phyloP scores from a whole-genome alignment of 176 grass and related monocot species.

The Carex littledalei region DNA sequence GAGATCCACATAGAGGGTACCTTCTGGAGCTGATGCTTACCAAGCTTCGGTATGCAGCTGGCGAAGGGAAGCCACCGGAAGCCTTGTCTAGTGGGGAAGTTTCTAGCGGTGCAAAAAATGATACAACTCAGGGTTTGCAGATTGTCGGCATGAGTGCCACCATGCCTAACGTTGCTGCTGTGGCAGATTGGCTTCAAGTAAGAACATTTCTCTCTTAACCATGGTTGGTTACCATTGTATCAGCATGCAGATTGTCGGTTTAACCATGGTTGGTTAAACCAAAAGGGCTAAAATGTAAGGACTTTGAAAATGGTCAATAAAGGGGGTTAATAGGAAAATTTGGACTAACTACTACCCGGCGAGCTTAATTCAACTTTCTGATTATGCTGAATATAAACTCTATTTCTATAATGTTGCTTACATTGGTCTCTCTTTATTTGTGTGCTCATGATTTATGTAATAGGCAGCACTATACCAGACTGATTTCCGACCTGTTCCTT shows the following conservation, averaged over 20 bases:
- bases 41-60: constrained; percentile 85
- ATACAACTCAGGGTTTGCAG: constrained; percentile 66
- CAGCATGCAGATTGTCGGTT: neutral
- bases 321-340: neutral
- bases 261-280: neutral
- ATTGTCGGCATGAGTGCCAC: constrained; percentile 98
- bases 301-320: neutral
- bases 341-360: neutral
- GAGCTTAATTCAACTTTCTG: neutral
- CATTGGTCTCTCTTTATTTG: neutral
- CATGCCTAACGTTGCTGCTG: constrained; percentile 88
- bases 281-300: neutral
- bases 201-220: constrained; percentile 12
- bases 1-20: constrained; percentile 88
- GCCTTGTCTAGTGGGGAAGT: constrained; percentile 58
- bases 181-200: constrained; percentile 97
- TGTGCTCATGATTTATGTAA: neutral
- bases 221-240: neutral
- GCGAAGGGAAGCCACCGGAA: constrained; percentile 55
- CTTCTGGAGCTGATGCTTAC: constrained; percentile 90
- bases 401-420: constrained; percentile 4
- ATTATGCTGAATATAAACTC: neutral
- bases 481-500: constrained; percentile 80
- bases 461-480: constrained; percentile 93
- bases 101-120: constrained; percentile 62